Conservation (phyloP, 2,329 filamentous ascomycete genomes). For the Hymenoscyphus albidus region DNA sequence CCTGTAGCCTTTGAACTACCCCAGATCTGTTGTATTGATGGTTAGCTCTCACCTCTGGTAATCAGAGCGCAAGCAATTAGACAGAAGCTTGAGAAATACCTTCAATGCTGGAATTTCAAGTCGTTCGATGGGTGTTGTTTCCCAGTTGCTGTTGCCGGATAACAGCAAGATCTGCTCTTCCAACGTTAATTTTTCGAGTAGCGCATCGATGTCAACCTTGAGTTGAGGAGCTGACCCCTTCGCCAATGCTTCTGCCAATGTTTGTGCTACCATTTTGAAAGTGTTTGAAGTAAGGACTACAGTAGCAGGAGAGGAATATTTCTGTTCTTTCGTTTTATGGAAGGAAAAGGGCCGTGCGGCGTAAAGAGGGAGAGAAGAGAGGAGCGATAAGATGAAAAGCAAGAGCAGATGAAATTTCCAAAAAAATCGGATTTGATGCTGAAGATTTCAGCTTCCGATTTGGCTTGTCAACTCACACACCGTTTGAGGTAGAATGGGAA, state of each 20-base stretch:
- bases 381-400: too few species aligned
- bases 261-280: background rate
- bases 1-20: slow-evolving; percentile 35
- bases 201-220: slow-evolving; percentile 7
- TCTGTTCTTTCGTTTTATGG: too few species aligned
- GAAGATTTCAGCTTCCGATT: too few species aligned
- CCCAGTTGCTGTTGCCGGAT: slow-evolving; percentile 30
- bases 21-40: slow-evolving; percentile 8
- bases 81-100: slow-evolving; percentile 16
- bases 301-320: too few species aligned
- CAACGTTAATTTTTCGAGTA: slow-evolving; percentile 29
- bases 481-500: too few species aligned
- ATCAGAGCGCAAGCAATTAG: background rate
- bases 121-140: slow-evolving; percentile 29
- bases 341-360: too few species aligned
- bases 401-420: too few species aligned
- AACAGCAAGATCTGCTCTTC: slow-evolving; percentile 35
- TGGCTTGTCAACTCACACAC: too few species aligned
- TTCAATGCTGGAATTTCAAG: slow-evolving; percentile 32
- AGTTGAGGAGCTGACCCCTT: background rate
- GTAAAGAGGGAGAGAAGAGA: too few species aligned
- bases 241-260: background rate
- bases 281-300: too few species aligned
- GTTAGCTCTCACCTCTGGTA: background rate
- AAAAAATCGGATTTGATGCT: too few species aligned